A percentile compares a stretch with the other conserved stretches of the same genome.
Evolutionary conservation across 768 basidiomycete species (phyloP).

Genomic region (Lyophyllum semitale): DNA sequence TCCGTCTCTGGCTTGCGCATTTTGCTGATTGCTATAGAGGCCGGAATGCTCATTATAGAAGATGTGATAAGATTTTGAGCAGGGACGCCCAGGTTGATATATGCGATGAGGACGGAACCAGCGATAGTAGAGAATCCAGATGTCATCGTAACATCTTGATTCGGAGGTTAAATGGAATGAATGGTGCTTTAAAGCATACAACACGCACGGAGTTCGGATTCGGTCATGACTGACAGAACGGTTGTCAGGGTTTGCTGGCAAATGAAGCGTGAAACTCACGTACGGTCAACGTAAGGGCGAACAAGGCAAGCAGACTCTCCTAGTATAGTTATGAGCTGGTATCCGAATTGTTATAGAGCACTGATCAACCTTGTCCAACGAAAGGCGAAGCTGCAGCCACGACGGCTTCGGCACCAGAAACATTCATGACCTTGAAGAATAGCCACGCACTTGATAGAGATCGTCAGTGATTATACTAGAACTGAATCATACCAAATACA

Average conservation of each 20-base stretch:
- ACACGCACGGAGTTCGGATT: constrained; percentile 71
- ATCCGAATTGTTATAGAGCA: background rate
- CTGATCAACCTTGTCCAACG: constrained; percentile 71
- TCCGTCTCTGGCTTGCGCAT: constrained; percentile 83
- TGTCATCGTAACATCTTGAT: constrained; percentile 75
- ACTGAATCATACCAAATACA: background rate
- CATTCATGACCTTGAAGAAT: constrained; percentile 89
- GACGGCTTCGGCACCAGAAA: constrained; percentile 94
- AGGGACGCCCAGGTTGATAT: constrained; percentile 78
- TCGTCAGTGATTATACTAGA: background rate
- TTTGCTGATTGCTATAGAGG: constrained; percentile 91
- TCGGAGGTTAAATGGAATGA: background rate
- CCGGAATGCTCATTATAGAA: constrained; percentile 94
- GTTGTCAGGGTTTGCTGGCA: background rate
- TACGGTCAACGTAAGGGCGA: constrained; percentile 74
- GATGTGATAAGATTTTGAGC: constrained; percentile 82
- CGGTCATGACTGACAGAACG: constrained; percentile 61
- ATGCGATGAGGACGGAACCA: constrained; percentile 85
- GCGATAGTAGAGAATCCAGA: constrained; percentile 94
- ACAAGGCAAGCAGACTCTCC: constrained; percentile 85
- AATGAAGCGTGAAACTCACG: constrained; percentile 16
- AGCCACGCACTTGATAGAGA: constrained; percentile 70
- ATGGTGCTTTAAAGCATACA: background rate
- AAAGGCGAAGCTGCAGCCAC: constrained; percentile 91
- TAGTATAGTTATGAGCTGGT: constrained; percentile 6